phyloP scores from a whole-genome alignment of 805 yeast genomes.

The Metschnikowia lunata region DNA sequence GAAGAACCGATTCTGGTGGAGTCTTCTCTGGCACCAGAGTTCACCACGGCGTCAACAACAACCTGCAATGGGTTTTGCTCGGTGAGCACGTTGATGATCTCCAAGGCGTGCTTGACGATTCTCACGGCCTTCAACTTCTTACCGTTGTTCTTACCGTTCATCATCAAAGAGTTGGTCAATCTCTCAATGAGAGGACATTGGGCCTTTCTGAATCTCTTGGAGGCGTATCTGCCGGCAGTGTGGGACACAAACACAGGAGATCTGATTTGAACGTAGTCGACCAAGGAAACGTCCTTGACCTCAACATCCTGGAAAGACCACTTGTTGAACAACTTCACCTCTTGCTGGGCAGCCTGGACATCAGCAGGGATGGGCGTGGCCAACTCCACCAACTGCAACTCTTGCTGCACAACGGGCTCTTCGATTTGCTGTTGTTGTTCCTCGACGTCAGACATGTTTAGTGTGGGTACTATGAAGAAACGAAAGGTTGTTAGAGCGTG shows the following conservation, averaged over 20 bases:
- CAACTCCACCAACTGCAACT: constrained; percentile 74
- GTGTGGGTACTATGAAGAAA: constrained; percentile 11
- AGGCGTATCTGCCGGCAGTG: constrained; percentile 99
- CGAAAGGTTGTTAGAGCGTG: neutral
- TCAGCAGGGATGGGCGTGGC: constrained; percentile 97
- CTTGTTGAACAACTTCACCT: constrained; percentile 98
- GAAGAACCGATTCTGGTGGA: constrained; percentile 99
- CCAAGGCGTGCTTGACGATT: constrained; percentile 98
- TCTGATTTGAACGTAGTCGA: constrained; percentile 97
- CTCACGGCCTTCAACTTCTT: constrained; percentile 99
- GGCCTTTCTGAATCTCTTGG: constrained; percentile 99
- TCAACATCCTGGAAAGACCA: constrained; percentile 98
- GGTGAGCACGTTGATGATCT: constrained; percentile 93
- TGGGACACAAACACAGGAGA: constrained; percentile 97
- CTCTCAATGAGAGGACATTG: constrained; percentile 99
- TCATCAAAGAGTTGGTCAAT: constrained; percentile 99
- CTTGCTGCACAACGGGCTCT: constrained; percentile 81
- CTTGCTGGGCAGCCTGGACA: constrained; percentile 91
- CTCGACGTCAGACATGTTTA: constrained; percentile 83
- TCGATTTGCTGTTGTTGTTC: constrained; percentile 43
- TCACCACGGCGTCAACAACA: constrained; percentile 97
- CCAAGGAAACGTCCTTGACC: constrained; percentile 95
- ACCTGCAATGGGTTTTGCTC: constrained; percentile 99
- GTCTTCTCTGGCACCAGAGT: constrained; percentile 99
- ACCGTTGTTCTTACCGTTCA: constrained; percentile 99